These are phyloP conservation scores for Rauvolfia tetraphylla DNA, from an alignment of 257 asterid species.

Conservation along the genomic window DNA sequence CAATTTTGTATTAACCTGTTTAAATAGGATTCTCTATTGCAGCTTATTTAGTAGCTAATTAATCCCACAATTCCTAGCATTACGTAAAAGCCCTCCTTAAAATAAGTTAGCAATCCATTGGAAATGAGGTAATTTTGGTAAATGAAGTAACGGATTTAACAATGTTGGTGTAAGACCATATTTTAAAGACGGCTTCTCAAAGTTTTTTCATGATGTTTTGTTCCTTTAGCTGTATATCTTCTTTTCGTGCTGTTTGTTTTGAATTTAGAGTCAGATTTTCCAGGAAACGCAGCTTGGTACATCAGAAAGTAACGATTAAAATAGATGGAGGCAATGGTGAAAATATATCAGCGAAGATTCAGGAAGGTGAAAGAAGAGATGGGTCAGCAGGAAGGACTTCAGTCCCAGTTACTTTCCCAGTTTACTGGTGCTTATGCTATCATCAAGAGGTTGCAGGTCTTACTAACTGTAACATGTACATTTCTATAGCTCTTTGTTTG, in stretches of 20 bases:
- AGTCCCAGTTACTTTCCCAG: slow-evolving; percentile 54
- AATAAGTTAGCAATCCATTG: too few relatives aligned
- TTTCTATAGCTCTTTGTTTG: not conserved
- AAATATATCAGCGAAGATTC: slow-evolving; percentile 63
- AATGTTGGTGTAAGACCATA: too few relatives aligned
- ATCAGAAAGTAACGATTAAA: not conserved
- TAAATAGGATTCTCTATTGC: too few relatives aligned
- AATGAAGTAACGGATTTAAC: too few relatives aligned
- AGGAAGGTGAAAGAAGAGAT: slow-evolving; percentile 59
- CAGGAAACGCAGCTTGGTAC: not conserved
- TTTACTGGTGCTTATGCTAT: slow-evolving; percentile 59
- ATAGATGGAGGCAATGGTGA: slow-evolving; percentile 30
- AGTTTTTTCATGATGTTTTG: too few relatives aligned
- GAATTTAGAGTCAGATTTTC: not conserved
- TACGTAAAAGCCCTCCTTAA: too few relatives aligned
- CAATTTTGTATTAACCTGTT: too few relatives aligned
- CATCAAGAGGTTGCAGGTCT: slow-evolving; percentile 73
- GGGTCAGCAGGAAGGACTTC: slow-evolving; percentile 65
- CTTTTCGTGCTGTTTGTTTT: not conserved
- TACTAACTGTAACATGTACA: not conserved
- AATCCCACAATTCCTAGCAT: too few relatives aligned
- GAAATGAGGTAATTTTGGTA: too few relatives aligned
- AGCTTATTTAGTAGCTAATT: too few relatives aligned
- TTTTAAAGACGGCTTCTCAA: too few relatives aligned
- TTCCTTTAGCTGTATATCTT: not conserved